Evolutionary conservation across 2,329 filamentous ascomycete genomes (phyloP).

Genomic region (Kalmusia sp.): DNA sequence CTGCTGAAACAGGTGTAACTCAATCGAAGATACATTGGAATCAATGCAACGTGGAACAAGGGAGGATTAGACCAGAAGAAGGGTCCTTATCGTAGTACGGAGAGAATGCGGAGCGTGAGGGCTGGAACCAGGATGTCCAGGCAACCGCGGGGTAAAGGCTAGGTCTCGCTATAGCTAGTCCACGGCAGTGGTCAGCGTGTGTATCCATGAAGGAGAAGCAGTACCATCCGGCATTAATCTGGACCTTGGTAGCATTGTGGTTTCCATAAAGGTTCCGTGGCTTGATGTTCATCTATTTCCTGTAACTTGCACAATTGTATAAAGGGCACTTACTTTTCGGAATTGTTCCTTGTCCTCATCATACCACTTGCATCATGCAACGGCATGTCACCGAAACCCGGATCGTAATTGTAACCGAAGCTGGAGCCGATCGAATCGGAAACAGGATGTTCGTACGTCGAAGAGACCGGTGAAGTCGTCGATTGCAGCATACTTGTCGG

Average conservation of each 20-base stretch:
- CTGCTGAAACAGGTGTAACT: too few species aligned
- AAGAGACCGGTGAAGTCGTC: slow-evolving; percentile 18
- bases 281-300: not conserved
- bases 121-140: not conserved
- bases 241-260: not conserved
- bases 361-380: not conserved
- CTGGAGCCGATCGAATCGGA: slow-evolving; percentile 1
- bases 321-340: slow-evolving; percentile 18
- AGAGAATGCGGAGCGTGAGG: not conserved
- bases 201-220: not conserved
- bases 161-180: not conserved
- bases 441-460: slow-evolving; percentile 19
- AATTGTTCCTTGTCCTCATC: slow-evolving; percentile 4
- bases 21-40: not conserved
- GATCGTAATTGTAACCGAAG: not conserved
- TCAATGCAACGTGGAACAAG: not conserved
- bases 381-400: slow-evolving; percentile 6
- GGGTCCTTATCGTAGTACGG: not conserved
- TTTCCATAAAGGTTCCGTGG: not conserved
- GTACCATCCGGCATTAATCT: not conserved
- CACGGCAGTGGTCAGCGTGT: not conserved
- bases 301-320: slow-evolving; percentile 7
- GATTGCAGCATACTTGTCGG: slow-evolving; percentile 18
- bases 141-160: not conserved
- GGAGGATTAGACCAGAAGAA: not conserved